Conservation (phyloP, 495 filamentous ascomycete genomes). For the Hypoxylon lienhwacheense region DNA sequence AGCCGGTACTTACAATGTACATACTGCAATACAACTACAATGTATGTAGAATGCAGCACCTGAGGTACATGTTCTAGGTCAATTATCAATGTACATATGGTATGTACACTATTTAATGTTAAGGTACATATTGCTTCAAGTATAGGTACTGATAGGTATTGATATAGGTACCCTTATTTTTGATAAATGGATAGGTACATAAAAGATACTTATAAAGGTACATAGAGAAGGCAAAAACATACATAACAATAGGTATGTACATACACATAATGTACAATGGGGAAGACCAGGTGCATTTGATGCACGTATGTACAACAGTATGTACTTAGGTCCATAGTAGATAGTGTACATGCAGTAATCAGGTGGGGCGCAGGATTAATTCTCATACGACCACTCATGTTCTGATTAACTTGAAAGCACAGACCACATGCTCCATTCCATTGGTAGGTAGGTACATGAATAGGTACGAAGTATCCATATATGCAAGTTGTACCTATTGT, state of each 20-base stretch:
- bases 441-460: slow-evolving; percentile 10
- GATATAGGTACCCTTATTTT: not conserved
- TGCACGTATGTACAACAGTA: not conserved
- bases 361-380: slow-evolving; percentile 27
- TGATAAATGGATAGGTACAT: no score
- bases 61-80: no score
- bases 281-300: no score
- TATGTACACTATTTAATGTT: not conserved
- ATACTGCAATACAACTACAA: no score
- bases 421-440: slow-evolving; percentile 17
- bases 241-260: not conserved
- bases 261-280: no score
- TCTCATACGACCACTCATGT: slow-evolving; percentile 26
- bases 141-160: not conserved
- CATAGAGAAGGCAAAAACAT: not conserved
- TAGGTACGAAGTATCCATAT: no score
- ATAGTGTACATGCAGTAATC: not conserved
- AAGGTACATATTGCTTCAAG: not conserved
- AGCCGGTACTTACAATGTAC: no score
- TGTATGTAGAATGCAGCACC: no score
- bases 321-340: slow-evolving; percentile 8
- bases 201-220: slow-evolving; percentile 4
- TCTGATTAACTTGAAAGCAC: slow-evolving; percentile 35
- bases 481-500: no score
- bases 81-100: not conserved